Evolutionary conservation across 2,329 filamentous ascomycete species (phyloP), one percentile per base, ranked within the genome.

Genomic region (Pezicula radicicola): DNA sequence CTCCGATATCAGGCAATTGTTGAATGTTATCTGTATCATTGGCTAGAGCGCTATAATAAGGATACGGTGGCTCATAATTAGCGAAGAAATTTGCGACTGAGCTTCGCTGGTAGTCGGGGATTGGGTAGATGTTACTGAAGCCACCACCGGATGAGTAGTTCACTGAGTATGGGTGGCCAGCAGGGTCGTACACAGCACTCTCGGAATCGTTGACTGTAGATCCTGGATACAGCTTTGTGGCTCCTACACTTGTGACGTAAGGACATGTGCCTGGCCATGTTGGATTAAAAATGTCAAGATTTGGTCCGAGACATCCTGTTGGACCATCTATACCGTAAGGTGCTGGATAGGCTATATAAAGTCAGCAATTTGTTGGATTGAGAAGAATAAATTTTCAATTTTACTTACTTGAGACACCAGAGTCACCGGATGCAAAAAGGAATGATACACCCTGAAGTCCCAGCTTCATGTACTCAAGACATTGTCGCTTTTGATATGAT

Each of bases 401-500:
- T 40, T 19, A 19, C 49, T 50, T 55, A 4, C 71, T 69, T 6
- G 67, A 72, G 72, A 75, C 6, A 75, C 74, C 16, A 67, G 66
- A 65, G 57, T 77, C 75, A 36, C 76, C 76, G 4, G 71, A 74
- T 2, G 75, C 73, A 50, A 75, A 72, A 43, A 77, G 62, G 28
- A 76, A 66, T 3, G 72, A 75, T 30, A 73, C 64, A 7, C 75
- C 75, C 56, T 74, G 73, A 12, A 77, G 64, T 2, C 71, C 74
- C 0, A 80, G 70, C 61, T 80, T 80, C 66, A 80, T 68, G 56
- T 76, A 74, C 66, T 77, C 75, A 46, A 66, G 63, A 61, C 75
- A 77, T 65, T 77, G 75, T 6, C 75, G 70, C 57, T 77, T 70
- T 62, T 81, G 76, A 64, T 84, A 84, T 53, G 68, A 71, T 6